Conservation (phyloP, 2,329 filamentous ascomycete species). For the Sporothrix sp. region DNA sequence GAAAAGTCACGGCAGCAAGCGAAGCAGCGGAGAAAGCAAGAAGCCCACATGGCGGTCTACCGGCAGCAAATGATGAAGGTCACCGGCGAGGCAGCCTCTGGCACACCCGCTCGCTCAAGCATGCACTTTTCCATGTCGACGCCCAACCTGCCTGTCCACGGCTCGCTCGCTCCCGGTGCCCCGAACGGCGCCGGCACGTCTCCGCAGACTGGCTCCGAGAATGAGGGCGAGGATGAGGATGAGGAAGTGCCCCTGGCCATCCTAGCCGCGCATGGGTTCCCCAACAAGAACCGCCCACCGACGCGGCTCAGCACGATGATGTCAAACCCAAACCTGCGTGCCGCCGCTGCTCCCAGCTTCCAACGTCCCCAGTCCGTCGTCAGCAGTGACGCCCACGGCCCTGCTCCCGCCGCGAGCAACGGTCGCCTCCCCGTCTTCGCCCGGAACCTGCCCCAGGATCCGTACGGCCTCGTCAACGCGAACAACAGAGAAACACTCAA, state of each 20-base stretch:
- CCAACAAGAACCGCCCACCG: slow-evolving; percentile 65
- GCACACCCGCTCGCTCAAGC: slow-evolving; percentile 40
- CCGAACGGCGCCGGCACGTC: slow-evolving; percentile 18
- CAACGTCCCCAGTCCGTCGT: slow-evolving; percentile 47
- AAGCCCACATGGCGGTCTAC: slow-evolving; percentile 82
- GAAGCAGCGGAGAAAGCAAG: slow-evolving; percentile 74
- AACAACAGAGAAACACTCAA: slow-evolving; percentile 65
- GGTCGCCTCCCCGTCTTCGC: slow-evolving; percentile 70
- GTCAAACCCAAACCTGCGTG: slow-evolving; percentile 63
- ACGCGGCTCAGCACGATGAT: slow-evolving; percentile 53
- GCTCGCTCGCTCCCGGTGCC: slow-evolving; percentile 17
- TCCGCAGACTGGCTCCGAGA: slow-evolving; percentile 34
- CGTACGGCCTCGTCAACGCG: slow-evolving; percentile 68
- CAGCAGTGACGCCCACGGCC: slow-evolving; percentile 34
- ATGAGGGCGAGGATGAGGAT: slow-evolving; percentile 61
- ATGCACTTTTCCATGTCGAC: slow-evolving; percentile 52
- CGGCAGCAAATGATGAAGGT: slow-evolving; percentile 96
- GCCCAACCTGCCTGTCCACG: slow-evolving; percentile 42
- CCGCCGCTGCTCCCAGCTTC: slow-evolving; percentile 36
- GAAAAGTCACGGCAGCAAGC: slow-evolving; percentile 65
- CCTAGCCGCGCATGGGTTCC: slow-evolving; percentile 80
- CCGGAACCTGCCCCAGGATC: slow-evolving; percentile 70
- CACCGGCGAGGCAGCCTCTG: slow-evolving; percentile 58
- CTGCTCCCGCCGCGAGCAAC: slow-evolving; percentile 25
- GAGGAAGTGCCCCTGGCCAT: slow-evolving; percentile 83